Evolutionary conservation across 179 eudicot species (phyloP).

Genomic region (Drosera spatulata): DNA sequence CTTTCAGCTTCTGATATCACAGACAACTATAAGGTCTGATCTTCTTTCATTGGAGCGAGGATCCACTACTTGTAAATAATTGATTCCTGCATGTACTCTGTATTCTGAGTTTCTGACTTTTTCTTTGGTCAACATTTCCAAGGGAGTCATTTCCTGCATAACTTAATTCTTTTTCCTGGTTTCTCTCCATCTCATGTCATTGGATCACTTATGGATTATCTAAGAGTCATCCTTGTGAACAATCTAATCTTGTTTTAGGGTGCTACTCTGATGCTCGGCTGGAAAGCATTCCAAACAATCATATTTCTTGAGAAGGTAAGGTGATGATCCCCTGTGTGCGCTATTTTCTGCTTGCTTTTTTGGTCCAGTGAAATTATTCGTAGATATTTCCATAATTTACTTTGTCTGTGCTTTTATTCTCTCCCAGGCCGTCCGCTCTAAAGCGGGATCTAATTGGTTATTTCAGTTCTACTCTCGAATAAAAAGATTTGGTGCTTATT

Average conservation of each 20-base stretch:
- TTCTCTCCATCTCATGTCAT: no score
- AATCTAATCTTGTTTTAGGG: slow-evolving; percentile 32
- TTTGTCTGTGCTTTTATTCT: no score
- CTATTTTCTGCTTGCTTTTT: background rate
- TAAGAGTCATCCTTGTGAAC: background rate
- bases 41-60: background rate
- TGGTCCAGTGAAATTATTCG: background rate
- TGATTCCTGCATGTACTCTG: background rate
- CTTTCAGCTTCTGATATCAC: slow-evolving; percentile 43
- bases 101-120: background rate
- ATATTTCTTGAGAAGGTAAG: slow-evolving; percentile 78
- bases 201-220: background rate
- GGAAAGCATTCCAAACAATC: slow-evolving; percentile 84
- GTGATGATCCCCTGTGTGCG: background rate
- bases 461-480: no score
- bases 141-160: no score
- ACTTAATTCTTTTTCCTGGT: no score
- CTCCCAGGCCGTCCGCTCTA: no score
- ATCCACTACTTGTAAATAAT: background rate
- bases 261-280: slow-evolving; percentile 54
- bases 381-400: no score
- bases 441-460: no score
- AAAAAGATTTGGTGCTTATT: no score
- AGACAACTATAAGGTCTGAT: slow-evolving; percentile 58
- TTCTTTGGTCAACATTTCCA: no score